Conservation (phyloP, 768 basidiomycete genomes). For the Leccinum disarticulatum region DNA sequence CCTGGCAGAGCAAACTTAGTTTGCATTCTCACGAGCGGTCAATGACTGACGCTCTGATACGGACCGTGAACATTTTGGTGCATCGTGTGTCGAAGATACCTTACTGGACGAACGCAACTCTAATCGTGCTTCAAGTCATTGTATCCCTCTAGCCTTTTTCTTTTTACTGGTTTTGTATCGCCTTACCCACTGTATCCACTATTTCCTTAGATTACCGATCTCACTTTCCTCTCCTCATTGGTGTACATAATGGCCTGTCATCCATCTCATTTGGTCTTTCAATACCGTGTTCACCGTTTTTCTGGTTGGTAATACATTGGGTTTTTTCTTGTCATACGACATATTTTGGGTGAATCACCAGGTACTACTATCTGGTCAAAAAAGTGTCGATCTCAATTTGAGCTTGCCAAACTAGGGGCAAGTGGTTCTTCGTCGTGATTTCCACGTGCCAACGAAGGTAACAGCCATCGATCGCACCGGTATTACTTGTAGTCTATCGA, state of each 20-base stretch:
- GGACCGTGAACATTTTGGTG: constrained; percentile 11
- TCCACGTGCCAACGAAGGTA: constrained; percentile 12
- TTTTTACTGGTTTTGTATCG: constrained; percentile 8
- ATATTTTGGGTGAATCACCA: background rate
- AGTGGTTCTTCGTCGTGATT: background rate
- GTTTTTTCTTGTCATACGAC: background rate
- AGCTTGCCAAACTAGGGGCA: background rate
- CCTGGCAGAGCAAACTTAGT: constrained; percentile 35
- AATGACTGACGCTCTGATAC: constrained; percentile 10
- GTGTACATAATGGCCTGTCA: constrained; percentile 4
- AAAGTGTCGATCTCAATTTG: constrained; percentile 6
- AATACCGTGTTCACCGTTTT: constrained; percentile 1
- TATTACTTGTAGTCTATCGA: background rate
- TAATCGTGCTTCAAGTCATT: constrained; percentile 16
- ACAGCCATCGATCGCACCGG: background rate
- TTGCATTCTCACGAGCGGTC: constrained; percentile 2
- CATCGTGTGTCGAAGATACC: constrained; percentile 4
- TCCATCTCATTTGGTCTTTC: constrained; percentile 6
- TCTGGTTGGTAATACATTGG: constrained; percentile 9
- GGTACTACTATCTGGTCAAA: background rate
- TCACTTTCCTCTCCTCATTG: background rate
- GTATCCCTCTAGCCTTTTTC: constrained; percentile 15
- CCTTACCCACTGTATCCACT: constrained; percentile 3
- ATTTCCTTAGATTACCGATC: constrained; percentile 4
- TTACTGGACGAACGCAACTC: constrained; percentile 20